These are phyloP conservation scores for Cercospora janseana DNA, from an alignment of 2,329 filamentous ascomycete species.

Conservation along the genomic window DNA sequence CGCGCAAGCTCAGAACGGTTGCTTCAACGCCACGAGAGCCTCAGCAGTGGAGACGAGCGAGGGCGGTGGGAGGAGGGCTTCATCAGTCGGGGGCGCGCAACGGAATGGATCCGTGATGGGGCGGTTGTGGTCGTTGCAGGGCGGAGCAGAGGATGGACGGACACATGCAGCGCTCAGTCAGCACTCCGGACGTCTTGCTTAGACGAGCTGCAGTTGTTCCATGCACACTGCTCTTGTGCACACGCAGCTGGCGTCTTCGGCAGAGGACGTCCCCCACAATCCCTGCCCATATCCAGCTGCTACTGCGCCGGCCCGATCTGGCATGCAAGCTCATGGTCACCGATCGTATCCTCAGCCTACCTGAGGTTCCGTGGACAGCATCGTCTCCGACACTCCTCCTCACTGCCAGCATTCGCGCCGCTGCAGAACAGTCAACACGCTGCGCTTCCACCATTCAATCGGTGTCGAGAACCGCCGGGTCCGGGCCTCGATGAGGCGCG, in stretches of 20 bases:
- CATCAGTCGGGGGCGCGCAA: not conserved
- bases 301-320: slow-evolving; percentile 4
- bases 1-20: slow-evolving; percentile 37
- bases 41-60: slow-evolving; percentile 98
- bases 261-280: slow-evolving; percentile 1
- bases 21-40: slow-evolving; percentile 84
- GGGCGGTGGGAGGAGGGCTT: slow-evolving; percentile 62
- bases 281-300: not conserved
- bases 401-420: too few relatives aligned
- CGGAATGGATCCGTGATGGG: not conserved
- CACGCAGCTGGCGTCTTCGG: slow-evolving; percentile 1
- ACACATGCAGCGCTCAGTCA: slow-evolving; percentile 63
- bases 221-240: not conserved
- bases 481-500: slow-evolving; percentile 10
- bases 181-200: too few relatives aligned
- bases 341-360: slow-evolving; percentile 4
- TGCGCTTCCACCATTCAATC: too few relatives aligned
- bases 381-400: too few relatives aligned
- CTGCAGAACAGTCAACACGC: too few relatives aligned
- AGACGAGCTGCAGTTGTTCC: too few relatives aligned
- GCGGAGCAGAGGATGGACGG: slow-evolving; percentile 56
- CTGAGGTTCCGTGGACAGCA: too few relatives aligned
- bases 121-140: too few relatives aligned
- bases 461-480: too few relatives aligned
- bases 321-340: not conserved